Evolutionary conservation across 495 filamentous ascomycete species (phyloP), one percentile per base, ranked within the genome.

Genomic region (Xylaria sp.): DNA sequence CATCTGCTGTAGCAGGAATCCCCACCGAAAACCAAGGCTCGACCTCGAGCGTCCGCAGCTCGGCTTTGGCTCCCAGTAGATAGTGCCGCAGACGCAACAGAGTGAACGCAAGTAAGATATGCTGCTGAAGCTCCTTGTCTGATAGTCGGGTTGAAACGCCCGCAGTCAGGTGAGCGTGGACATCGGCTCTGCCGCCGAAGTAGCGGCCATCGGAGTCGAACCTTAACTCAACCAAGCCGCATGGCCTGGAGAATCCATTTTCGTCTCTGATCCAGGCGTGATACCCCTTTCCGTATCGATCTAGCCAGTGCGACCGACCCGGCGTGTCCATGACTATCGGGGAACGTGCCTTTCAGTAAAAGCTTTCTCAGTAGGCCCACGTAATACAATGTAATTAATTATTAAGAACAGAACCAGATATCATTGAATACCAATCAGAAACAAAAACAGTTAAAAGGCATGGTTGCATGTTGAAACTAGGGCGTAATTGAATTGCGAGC

Each of bases 181-280:
- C n/a, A 26, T 70, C 68, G 43, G 68, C 68, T 21, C 59, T 70
- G 29, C 68, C 68, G 40, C 46, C 55, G 26, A 52, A 41, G 44
- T 70, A 63, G n/a, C 58, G 55, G 29, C 68, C 68, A 33, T 70
- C 68, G 29, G 37, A 14, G 59, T 70, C 68, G 68, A 70, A 70
- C 40, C 44, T 62, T 31, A 59, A 12, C 31, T 70, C 68, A 29
- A 43, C 41, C 21, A 63, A 8, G 14, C 68, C 68, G 46, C 68
- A 70, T 17, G 68, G 68, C 21, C 68, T 70, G 6, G 43, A 52
- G 43, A 61, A 70, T 24, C 31, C 57, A 29, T 37, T n/a, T 26
- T 26, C 44, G 5, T 61, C 44, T 12, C 43, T 31, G 8, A 7
- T 6, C 68, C 68, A 70, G n/a, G 58, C 68, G 11, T 70, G 68